phyloP scores from a whole-genome alignment of 1,139 yeast species.

The Petasospora fabianii region DNA sequence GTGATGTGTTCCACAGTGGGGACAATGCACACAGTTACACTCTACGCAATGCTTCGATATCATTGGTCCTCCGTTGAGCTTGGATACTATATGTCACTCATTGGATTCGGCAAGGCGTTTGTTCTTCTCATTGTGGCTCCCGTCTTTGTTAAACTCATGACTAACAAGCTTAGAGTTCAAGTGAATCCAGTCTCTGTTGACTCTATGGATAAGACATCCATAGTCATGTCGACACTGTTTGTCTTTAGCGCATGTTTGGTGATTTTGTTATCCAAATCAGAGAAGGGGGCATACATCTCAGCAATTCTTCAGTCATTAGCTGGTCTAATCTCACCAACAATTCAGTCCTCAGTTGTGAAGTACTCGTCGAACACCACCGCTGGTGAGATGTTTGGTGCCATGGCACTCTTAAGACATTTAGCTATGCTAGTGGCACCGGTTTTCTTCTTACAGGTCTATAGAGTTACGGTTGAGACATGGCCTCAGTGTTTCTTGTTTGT shows the following conservation, averaged over 20 bases:
- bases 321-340: conserved; percentile 40
- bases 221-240: conserved; percentile 25
- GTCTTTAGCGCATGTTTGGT: conserved; percentile 32
- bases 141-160: conserved; percentile 27
- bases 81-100: conserved; percentile 50
- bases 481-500: conserved; percentile 32
- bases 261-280: conserved; percentile 22
- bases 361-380: conserved; percentile 42
- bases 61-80: conserved; percentile 54
- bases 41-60: conserved; percentile 52
- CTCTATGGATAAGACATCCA: conserved; percentile 36
- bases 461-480: conserved; percentile 31
- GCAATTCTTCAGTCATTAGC: conserved; percentile 36
- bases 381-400: conserved; percentile 53
- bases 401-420: conserved; percentile 43
- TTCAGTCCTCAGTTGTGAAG: conserved; percentile 44
- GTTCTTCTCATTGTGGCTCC: conserved; percentile 40
- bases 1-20: conserved; percentile 28
- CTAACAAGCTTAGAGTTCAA: conserved; percentile 1
- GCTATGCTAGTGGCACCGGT: conserved; percentile 40
- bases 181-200: conserved; percentile 31
- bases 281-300: conserved; percentile 18
- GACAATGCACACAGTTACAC: conserved; percentile 40
- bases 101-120: conserved; percentile 42
- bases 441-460: conserved; percentile 38